Percentiles rank a stretch among this genome's conserved stretches.
Conservation (phyloP, 2,329 filamentous ascomycete genomes). For the Colletotrichum liaoningense region DNA sequence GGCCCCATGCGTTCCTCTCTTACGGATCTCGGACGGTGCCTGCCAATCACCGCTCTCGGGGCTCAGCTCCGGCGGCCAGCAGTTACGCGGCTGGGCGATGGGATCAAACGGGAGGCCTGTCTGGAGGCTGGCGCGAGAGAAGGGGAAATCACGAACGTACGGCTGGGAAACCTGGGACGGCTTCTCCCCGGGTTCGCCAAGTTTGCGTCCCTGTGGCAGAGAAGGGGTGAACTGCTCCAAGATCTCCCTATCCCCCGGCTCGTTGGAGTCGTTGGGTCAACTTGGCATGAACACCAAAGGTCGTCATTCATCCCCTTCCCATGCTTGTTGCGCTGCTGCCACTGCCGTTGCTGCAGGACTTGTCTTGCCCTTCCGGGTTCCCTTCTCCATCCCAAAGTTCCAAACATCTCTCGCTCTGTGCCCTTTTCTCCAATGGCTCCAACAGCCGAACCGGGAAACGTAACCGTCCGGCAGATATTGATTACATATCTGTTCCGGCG, state of each 20-base stretch:
- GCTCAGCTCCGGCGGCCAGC: neutral
- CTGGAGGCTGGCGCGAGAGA: neutral
- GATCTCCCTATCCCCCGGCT: neutral
- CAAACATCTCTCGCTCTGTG: neutral
- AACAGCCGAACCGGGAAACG: too few relatives aligned
- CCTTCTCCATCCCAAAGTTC: neutral
- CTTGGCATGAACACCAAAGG: neutral
- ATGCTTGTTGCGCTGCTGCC: neutral
- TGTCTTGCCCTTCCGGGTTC: neutral
- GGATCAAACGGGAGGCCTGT: neutral
- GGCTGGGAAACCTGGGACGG: neutral
- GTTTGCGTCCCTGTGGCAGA: neutral
- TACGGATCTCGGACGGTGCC: conserved; percentile 8
- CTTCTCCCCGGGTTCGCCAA: neutral
- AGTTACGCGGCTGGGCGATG: neutral
- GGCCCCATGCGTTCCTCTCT: conserved; percentile 3
- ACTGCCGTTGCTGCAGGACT: neutral
- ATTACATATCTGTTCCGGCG: conserved; percentile 1
- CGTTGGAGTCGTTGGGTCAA: neutral
- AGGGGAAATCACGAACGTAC: neutral
- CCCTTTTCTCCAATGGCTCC: neutral
- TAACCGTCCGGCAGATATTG: neutral
- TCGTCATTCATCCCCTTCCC: neutral
- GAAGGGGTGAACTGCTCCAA: neutral
- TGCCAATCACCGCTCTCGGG: neutral